Evolutionary conservation across 2,329 filamentous ascomycete genomes (phyloP), one percentile per base, ranked within the genome.

Genomic region (Ophiocordyceps sinensis): DNA sequence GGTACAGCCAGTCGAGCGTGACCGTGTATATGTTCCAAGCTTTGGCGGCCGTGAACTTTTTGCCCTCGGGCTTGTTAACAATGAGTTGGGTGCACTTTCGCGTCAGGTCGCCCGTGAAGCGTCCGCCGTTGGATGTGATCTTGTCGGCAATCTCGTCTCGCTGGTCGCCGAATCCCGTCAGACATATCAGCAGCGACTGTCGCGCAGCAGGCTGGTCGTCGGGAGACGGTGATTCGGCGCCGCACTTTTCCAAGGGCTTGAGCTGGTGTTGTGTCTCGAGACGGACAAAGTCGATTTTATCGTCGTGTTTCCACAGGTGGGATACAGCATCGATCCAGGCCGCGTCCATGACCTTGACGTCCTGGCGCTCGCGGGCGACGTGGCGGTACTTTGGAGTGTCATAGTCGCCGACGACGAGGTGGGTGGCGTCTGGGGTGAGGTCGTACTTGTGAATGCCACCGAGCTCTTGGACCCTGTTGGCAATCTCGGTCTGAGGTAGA

Each of bases 381-480:
- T 94, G 94, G 59, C 80, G 82, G 63, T 98, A 98, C 61, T 98
- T 98, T 39, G 83, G 77, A 1, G 89, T 96, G 57, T 89, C 77
- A 53, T 86, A 83, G 53, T 84, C 80, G 58, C 88, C 91, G 46
- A 94, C 85, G 47, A 98, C 75, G 37, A 98, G 77, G 65, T 98
- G 91, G 5, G 91, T 96, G 38, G 94, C 86, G 59, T 95, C 86
- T 43, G 84, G 85, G n/a, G 88, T 96, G 36, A 98, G 76, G 59
- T 98, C 88, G 60, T 87, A 82, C 53, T 84, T 87, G 69, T 94
- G 84, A 45, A 74, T 62, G 39, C 88, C 91, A 48, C 91, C 91
- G 68, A 98, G 86, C 56, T 94, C 77, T 47, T 69, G 62, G 15
- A 84, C 83, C 45, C 78, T 75, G 38, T 69, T 62, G 14, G 74